Conservation (phyloP, 1,284 basidiomycete species). For the Puccinia polysora region DNA sequence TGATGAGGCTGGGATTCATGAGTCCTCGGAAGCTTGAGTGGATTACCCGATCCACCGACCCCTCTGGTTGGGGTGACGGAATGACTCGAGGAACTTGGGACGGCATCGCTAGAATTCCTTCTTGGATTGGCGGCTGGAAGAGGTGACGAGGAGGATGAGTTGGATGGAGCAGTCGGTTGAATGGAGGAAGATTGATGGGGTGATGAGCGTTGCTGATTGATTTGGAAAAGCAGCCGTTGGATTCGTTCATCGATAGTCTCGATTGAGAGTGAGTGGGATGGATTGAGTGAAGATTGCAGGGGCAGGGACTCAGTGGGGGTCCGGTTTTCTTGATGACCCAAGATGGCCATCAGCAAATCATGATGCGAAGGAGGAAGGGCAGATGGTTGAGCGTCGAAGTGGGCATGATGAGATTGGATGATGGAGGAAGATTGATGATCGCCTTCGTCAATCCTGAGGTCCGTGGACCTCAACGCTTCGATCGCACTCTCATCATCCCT, state of each 20-base stretch:
- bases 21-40: too few relatives aligned
- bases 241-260: constrained; percentile 68
- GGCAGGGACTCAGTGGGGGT: too few relatives aligned
- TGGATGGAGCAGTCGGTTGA: neutral
- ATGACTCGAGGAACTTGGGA: too few relatives aligned
- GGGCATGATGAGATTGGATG: neutral
- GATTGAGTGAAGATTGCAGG: neutral
- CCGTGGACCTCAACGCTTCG: constrained; percentile 25
- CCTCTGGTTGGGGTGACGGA: too few relatives aligned
- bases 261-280: constrained; percentile 14
- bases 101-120: too few relatives aligned
- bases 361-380: neutral
- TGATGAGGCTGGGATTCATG: too few relatives aligned
- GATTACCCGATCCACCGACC: too few relatives aligned
- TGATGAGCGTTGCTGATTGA: constrained; percentile 48
- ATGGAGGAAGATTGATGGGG: neutral
- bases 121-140: too few relatives aligned
- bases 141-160: neutral
- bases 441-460: constrained; percentile 30
- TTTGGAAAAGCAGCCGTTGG: constrained; percentile 70
- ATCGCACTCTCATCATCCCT: constrained; percentile 38
- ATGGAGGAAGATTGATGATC: neutral
- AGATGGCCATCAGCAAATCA: constrained; percentile 29
- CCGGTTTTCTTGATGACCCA: constrained; percentile 4
- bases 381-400: neutral